These are phyloP conservation scores for Alnus glutinosa DNA, from an alignment of 306 rosid genomes.

Conservation along the genomic window DNA sequence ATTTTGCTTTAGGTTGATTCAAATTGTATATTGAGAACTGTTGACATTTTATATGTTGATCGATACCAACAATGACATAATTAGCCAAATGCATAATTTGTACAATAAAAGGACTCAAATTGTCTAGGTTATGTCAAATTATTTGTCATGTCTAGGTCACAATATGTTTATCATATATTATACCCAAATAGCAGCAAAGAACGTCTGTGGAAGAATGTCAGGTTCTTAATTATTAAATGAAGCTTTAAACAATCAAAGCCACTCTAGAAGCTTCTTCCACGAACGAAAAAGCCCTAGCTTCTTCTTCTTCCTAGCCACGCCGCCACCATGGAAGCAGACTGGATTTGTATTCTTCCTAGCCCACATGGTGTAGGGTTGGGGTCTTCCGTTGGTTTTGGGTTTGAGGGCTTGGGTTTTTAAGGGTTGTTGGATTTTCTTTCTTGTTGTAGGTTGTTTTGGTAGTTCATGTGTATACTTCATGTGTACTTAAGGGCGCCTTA, in stretches of 20 bases:
- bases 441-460: no score
- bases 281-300: no score
- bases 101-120: neutral
- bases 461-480: no score
- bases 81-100: neutral
- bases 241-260: neutral
- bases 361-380: no score
- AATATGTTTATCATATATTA: neutral
- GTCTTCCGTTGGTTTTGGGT: no score
- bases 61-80: neutral
- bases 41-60: neutral
- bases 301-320: no score
- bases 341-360: no score
- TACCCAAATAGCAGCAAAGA: neutral
- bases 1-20: neutral
- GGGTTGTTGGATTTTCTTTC: no score
- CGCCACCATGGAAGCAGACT: no score
- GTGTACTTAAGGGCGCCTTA: no score
- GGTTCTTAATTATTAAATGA: neutral
- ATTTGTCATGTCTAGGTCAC: neutral
- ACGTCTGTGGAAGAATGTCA: neutral
- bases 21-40: neutral
- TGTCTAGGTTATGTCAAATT: neutral
- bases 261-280: no score
- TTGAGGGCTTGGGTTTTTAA: no score